phyloP scores from a whole-genome alignment of 2,329 filamentous ascomycete genomes.

The Paraphaeosphaeria minitans region DNA sequence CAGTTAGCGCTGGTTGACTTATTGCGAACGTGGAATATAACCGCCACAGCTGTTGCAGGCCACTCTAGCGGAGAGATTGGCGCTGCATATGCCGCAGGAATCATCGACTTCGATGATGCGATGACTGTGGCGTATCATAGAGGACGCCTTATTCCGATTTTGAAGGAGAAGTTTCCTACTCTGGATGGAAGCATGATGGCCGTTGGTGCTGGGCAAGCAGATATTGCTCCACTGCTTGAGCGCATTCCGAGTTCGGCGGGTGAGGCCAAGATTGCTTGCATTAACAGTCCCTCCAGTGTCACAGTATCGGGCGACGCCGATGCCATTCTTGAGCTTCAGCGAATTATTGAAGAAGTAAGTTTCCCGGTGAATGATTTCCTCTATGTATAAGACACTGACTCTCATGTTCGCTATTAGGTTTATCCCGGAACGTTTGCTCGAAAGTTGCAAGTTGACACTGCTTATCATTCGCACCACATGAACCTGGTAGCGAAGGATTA shows the following conservation, averaged over 20 bases:
- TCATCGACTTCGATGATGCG: conserved; percentile 24
- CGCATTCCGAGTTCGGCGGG: conserved; percentile 12
- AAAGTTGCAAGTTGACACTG: conserved; percentile 50
- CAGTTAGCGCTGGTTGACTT: conserved; percentile 36
- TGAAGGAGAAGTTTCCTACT: conserved; percentile 25
- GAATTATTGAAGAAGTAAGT: conserved; percentile 41
- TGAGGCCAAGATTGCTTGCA: conserved; percentile 29
- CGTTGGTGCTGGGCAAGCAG: conserved; percentile 22
- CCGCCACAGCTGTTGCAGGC: conserved; percentile 30
- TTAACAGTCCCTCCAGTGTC: conserved; percentile 50
- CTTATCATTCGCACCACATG: conserved; percentile 50
- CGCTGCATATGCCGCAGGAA: conserved; percentile 34
- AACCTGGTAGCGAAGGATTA: conserved; percentile 29
- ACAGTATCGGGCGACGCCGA: conserved; percentile 54
- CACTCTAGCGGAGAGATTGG: conserved; percentile 41
- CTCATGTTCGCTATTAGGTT: neutral
- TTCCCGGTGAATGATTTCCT: neutral
- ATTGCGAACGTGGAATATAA: conserved; percentile 31
- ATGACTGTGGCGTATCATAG: conserved; percentile 36
- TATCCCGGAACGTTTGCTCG: conserved; percentile 44
- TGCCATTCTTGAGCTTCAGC: conserved; percentile 44
- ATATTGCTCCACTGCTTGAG: conserved; percentile 23
- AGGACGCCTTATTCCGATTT: conserved; percentile 25
- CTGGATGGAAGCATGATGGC: conserved; percentile 31
- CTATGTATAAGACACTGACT: neutral